Conservation (phyloP, 1,139 yeast genomes). For the Geotrichum citri-aurantii region DNA sequence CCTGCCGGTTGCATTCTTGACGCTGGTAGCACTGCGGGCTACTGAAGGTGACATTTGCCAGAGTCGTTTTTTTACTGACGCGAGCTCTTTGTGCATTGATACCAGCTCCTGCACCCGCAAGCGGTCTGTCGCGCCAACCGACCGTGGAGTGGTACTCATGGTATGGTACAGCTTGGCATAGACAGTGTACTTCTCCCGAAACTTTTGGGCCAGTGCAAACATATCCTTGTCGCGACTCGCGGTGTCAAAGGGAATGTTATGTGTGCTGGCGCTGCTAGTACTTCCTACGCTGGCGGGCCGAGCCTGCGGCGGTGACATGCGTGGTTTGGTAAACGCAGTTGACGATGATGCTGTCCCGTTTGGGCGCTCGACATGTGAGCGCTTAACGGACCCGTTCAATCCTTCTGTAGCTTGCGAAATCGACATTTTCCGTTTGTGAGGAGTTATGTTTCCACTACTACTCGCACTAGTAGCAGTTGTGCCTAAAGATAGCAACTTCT, state of each 20-base stretch:
- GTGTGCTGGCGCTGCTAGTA: no score
- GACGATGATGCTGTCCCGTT: background rate
- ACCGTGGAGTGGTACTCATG: constrained; percentile 24
- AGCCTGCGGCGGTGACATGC: background rate
- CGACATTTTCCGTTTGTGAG: background rate
- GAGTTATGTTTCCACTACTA: background rate
- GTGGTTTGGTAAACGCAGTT: background rate
- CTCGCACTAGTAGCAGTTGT: background rate
- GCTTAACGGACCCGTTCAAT: background rate
- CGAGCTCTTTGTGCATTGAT: constrained; percentile 36
- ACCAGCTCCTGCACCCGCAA: constrained; percentile 27
- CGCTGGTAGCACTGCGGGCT: background rate
- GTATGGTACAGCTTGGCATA: constrained; percentile 34
- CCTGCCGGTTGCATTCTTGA: background rate
- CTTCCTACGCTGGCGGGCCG: background rate
- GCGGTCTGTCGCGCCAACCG: constrained; percentile 6
- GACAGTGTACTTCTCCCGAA: constrained; percentile 34
- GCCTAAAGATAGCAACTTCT: background rate
- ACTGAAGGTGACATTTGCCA: constrained; percentile 29
- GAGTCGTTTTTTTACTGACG: constrained; percentile 36
- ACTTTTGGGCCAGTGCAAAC: constrained; percentile 35
- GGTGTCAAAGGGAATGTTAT: background rate
- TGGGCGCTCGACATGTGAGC: background rate
- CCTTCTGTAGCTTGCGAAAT: background rate
- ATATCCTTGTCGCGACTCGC: constrained; percentile 28